Evolutionary conservation across 225 moss, liverwort and hornwort genomes (phyloP), one percentile per base, ranked within the genome.

Genomic region (Lunularia cruciata): DNA sequence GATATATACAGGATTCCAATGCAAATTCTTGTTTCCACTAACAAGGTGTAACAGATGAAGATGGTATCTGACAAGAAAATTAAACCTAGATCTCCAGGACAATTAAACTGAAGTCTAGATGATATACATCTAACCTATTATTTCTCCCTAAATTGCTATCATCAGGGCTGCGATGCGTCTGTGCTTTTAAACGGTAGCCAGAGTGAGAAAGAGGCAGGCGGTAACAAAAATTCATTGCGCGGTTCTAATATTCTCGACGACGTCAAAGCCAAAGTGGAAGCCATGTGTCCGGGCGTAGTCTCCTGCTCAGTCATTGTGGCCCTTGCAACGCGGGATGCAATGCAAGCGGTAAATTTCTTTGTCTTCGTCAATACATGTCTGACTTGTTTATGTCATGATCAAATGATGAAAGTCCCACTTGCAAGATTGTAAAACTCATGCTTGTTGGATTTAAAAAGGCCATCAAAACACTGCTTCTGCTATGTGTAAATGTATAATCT

Each of bases 91-190:
- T n/a, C n/a, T n/a, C n/a, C n/a, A n/a, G n/a, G n/a, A n/a, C n/a
- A n/a, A n/a, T n/a, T n/a, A n/a, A n/a, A n/a, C n/a, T n/a, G n/a
- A n/a, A n/a, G n/a, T n/a, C n/a, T n/a, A n/a, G n/a, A n/a, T n/a
- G n/a, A n/a, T n/a, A n/a, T n/a, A n/a, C n/a, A n/a, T n/a, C n/a
- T n/a, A n/a, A n/a, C n/a, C n/a, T n/a, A n/a, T n/a, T n/a, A n/a
- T n/a, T n/a, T n/a, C n/a, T n/a, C n/a, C n/a, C n/a, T n/a, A n/a
- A n/a, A n/a, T 10, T 43, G 52, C 19, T 51, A 14, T n/a, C 15
- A 18, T 1, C 67, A 67, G 67, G 67, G 67, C 20, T 67, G 67
- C 34, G 67, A 67, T 52, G 67, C 16, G 34, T 67, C 67, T n/a
- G 67, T 47, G 19, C 51, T 67, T 23, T 19, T 67, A 23, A 49